phyloP scores from a whole-genome alignment of 2,329 filamentous ascomycete genomes.

The Amesomyces nigricolor region DNA sequence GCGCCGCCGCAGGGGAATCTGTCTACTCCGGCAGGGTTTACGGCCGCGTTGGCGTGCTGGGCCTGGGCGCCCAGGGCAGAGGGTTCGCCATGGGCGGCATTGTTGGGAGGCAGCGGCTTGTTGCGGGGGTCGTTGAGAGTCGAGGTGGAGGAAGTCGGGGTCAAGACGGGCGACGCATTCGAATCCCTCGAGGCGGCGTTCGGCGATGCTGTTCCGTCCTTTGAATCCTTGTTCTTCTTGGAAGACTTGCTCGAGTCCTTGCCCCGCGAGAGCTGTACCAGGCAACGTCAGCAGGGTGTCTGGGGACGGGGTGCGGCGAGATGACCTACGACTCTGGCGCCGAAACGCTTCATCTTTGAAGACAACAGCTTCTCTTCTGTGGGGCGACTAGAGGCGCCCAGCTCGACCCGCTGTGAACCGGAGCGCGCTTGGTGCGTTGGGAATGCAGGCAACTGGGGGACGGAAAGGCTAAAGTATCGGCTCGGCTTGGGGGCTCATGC shows the following conservation, averaged over 20 bases:
- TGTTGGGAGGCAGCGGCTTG: constrained; percentile 65
- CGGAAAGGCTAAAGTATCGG: neutral
- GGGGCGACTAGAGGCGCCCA: constrained; percentile 28
- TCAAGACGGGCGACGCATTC: constrained; percentile 59
- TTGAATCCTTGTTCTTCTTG: constrained; percentile 67
- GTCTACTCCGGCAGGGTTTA: constrained; percentile 33
- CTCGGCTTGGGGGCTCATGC: constrained; percentile 10
- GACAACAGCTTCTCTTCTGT: constrained; percentile 28
- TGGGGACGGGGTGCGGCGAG: neutral
- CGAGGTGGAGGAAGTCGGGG: constrained; percentile 84
- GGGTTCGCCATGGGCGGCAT: constrained; percentile 41
- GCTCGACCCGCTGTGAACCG: constrained; percentile 23
- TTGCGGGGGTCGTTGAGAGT: constrained; percentile 79
- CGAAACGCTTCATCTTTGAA: constrained; percentile 89
- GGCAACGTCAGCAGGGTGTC: constrained; percentile 5
- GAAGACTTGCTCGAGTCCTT: constrained; percentile 82
- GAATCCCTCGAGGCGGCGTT: constrained; percentile 53
- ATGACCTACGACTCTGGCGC: constrained; percentile 86
- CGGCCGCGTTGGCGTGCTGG: constrained; percentile 29
- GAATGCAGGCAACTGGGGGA: constrained; percentile 2
- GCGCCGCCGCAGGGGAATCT: constrained; percentile 33
- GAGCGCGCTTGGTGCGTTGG: constrained; percentile 11
- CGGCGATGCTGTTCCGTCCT: constrained; percentile 76
- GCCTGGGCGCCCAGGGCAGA: constrained; percentile 35
- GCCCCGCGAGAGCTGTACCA: constrained; percentile 74